Base-by-base conservation (phyloP, 225 moss, liverwort and hornwort genomes). In the Ulota crispa region DNA sequence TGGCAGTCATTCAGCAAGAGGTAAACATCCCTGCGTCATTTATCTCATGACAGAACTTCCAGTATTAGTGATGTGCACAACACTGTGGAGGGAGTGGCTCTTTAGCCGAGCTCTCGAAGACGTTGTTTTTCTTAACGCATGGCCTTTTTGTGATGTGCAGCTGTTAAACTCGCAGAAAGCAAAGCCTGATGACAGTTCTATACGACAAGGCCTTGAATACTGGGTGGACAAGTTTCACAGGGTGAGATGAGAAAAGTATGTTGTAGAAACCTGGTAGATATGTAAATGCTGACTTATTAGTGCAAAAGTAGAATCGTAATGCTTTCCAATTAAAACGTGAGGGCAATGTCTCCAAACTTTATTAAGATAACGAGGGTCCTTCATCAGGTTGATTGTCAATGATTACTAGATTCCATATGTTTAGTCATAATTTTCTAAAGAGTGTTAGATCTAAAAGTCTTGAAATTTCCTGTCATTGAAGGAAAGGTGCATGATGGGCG, bases 161-260 rank as follows among this genome's bases (percentile, higher is more conserved):
- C 23, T 85, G 8, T 71, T 82, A 52, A 90, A 72, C 0, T 32
- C 52, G 0, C 78, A 84, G 23, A 56, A 87, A 31, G 23, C 81
- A 74, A 87, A 87, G 75, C 77, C 39, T 26, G 75, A 92, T 47
- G 89, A 88, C 0, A 87, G 57, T 70, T 85, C 87, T 21, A 82
- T 84, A 71, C 66, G 36, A 83, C 80, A 91, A 86, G 87, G 87
- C 45, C 72, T 88, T 26, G 92, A 97, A 3, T 83, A 88, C 30
- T 97, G 95, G 97, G 78, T 91, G 76, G 93, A 95, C 73, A 97
- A 95, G 75, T 94, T 95, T 86, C 93, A 94, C 32, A 92, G 85
- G 93, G 95, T 92, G 77, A 89, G 86, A 76, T 63, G 55, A 66
- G 20, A 69, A 53, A 70, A 53, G 30, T 68, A 86, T 79, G 12